Conservation (phyloP, 2,329 filamentous ascomycete species). For the Canariomyces notabilis region DNA sequence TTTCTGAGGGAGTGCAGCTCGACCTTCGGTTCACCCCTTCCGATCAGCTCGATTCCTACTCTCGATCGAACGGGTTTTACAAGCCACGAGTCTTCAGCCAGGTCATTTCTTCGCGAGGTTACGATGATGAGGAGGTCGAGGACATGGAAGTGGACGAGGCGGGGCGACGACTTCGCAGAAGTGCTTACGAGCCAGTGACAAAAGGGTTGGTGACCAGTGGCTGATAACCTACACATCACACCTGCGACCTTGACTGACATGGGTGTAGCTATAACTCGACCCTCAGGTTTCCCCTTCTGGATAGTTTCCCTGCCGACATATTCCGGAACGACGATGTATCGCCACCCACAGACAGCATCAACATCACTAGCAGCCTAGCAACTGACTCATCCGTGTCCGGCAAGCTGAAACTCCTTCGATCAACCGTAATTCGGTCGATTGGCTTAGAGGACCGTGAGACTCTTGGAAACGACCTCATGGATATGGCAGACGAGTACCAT, state of each 20-base stretch:
- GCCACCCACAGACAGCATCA: constrained; percentile 37
- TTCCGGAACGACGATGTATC: constrained; percentile 45
- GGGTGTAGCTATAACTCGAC: constrained; percentile 42
- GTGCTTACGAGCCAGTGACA: constrained; percentile 27
- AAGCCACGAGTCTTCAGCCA: constrained; percentile 41
- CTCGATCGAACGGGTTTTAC: constrained; percentile 18
- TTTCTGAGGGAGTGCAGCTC: constrained; percentile 30
- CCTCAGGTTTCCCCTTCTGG: constrained; percentile 69
- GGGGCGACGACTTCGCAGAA: constrained; percentile 24
- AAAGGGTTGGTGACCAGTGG: constrained; percentile 13
- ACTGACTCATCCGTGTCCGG: constrained; percentile 70
- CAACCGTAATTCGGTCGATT: constrained; percentile 58
- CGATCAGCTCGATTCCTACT: constrained; percentile 32
- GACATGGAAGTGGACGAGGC: constrained; percentile 26
- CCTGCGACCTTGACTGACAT: too few species aligned
- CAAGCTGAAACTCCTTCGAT: constrained; percentile 61
- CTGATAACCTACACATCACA: not conserved
- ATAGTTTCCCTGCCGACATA: constrained; percentile 72
- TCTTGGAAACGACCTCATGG: constrained; percentile 73
- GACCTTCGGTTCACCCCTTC: constrained; percentile 38
- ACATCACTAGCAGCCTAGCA: constrained; percentile 57
- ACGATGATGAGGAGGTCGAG: constrained; percentile 27
- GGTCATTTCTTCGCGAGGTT: constrained; percentile 32
- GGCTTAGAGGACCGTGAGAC: constrained; percentile 75
- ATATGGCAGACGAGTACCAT: constrained; percentile 82